A percentile compares a stretch with the other conserved stretches of the same genome.
phyloP scores from a whole-genome alignment of 495 filamentous ascomycete genomes.

The Podospora tetraspora region DNA sequence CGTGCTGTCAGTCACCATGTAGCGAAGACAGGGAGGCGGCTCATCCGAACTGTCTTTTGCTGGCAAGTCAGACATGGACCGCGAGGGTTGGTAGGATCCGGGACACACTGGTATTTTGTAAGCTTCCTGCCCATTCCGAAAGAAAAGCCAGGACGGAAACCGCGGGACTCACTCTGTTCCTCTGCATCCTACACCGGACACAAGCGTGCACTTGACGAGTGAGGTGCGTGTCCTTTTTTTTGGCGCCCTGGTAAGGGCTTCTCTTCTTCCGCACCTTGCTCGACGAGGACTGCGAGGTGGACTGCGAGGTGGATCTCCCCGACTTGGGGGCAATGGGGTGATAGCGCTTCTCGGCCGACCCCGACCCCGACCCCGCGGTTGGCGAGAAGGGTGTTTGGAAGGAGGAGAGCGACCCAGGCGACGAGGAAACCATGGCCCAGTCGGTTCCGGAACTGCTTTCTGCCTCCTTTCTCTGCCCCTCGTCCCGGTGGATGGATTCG shows the following conservation, averaged over 20 bases:
- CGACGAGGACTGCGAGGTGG: slow-evolving; percentile 13
- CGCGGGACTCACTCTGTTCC: slow-evolving; percentile 28
- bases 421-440: slow-evolving; percentile 21
- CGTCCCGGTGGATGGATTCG: slow-evolving; percentile 7
- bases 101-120: slow-evolving; percentile 26
- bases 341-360: slow-evolving; percentile 18
- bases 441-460: slow-evolving; percentile 17
- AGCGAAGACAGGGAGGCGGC: slow-evolving; percentile 35
- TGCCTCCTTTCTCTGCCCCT: neutral
- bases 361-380: neutral
- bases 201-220: slow-evolving; percentile 34
- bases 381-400: slow-evolving; percentile 15
- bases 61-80: slow-evolving; percentile 35
- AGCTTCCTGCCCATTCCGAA: neutral
- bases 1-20: slow-evolving; percentile 37
- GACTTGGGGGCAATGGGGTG: slow-evolving; percentile 20
- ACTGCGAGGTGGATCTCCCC: slow-evolving; percentile 9
- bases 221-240: slow-evolving; percentile 28
- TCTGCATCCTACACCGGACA: slow-evolving; percentile 34
- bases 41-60: slow-evolving; percentile 28
- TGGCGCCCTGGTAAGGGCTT: slow-evolving; percentile 25
- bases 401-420: slow-evolving; percentile 12
- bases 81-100: slow-evolving; percentile 30
- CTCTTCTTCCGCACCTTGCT: slow-evolving; percentile 26
- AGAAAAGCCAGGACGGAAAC: neutral